A percentile compares a stretch with the other conserved stretches of the same genome.
Conservation (phyloP, 495 filamentous ascomycete species). For the Letharia lupina region DNA sequence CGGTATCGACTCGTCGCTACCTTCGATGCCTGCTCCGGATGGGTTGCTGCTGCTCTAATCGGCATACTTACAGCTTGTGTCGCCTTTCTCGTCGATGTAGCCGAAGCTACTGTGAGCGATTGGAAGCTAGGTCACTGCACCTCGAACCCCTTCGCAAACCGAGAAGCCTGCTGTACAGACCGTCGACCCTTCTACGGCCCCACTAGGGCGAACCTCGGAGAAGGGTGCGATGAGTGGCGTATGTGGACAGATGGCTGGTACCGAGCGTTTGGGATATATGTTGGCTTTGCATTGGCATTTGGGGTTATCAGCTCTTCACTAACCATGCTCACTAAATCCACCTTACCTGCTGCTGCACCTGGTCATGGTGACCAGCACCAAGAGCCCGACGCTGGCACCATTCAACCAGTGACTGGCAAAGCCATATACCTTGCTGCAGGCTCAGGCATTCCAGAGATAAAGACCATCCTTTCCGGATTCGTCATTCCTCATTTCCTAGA, state of each 20-base stretch:
- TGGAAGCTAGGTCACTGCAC: constrained; percentile 48
- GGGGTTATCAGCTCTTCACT: constrained; percentile 41
- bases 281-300: constrained; percentile 41
- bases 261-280: constrained; percentile 40
- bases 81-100: constrained; percentile 47
- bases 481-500: constrained; percentile 49
- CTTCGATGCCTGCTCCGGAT: constrained; percentile 42
- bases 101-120: constrained; percentile 45
- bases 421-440: constrained; percentile 50
- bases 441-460: constrained; percentile 52
- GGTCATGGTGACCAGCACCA: constrained; percentile 24
- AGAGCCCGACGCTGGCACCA: not conserved
- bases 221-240: constrained; percentile 35
- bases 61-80: constrained; percentile 48
- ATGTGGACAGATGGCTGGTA: constrained; percentile 37
- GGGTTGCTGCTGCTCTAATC: constrained; percentile 45
- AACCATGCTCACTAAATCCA: constrained; percentile 45
- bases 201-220: constrained; percentile 24
- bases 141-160: constrained; percentile 37
- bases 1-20: constrained; percentile 27
- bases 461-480: constrained; percentile 51
- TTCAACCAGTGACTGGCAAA: constrained; percentile 34
- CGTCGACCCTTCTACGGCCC: constrained; percentile 26
- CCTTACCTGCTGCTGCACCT: constrained; percentile 37
- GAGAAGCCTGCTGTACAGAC: constrained; percentile 41